Conservation (phyloP, 768 basidiomycete species). For the Lanmaoa pseudosensibilis region DNA sequence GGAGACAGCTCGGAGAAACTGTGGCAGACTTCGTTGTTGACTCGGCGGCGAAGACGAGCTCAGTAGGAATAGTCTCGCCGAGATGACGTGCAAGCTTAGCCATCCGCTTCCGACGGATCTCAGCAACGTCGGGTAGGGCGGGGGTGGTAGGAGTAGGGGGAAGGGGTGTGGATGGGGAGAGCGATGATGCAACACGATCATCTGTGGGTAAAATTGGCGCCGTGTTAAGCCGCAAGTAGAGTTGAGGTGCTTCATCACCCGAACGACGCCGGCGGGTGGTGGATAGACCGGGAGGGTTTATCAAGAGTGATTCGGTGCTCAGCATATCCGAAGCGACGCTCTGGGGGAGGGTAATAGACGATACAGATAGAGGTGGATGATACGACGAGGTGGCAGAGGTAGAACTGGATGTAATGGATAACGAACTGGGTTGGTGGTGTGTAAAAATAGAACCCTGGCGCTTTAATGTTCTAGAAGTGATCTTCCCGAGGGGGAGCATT, state of each 20-base stretch:
- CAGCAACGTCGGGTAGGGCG: slow-evolving; percentile 27
- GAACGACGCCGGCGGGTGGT: slow-evolving; percentile 8
- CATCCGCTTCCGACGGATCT: slow-evolving; percentile 48
- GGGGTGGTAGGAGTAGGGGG: slow-evolving; percentile 24
- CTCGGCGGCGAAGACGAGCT: slow-evolving; percentile 44
- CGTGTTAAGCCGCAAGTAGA: slow-evolving; percentile 26
- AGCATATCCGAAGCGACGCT: neutral
- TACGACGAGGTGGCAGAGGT: slow-evolving; percentile 10
- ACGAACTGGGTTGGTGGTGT: slow-evolving; percentile 20
- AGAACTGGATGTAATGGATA: slow-evolving; percentile 23
- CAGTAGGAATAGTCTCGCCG: slow-evolving; percentile 58
- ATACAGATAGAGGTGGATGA: slow-evolving; percentile 16
- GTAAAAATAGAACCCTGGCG: slow-evolving; percentile 36
- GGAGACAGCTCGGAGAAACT: neutral
- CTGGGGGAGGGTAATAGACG: slow-evolving; percentile 16
- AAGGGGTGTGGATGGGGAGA: slow-evolving; percentile 14
- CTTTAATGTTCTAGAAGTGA: slow-evolving; percentile 22
- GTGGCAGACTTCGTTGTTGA: neutral
- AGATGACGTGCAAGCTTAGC: slow-evolving; percentile 58
- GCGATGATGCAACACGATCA: slow-evolving; percentile 1
- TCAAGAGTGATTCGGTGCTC: slow-evolving; percentile 9
- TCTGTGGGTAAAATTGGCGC: slow-evolving; percentile 13
- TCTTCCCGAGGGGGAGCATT: slow-evolving; percentile 22
- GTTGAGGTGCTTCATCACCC: slow-evolving; percentile 18
- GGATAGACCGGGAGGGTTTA: slow-evolving; percentile 23